phyloP scores from a whole-genome alignment of 2,329 filamentous ascomycete genomes.

The Trichoderma arundinaceum region DNA sequence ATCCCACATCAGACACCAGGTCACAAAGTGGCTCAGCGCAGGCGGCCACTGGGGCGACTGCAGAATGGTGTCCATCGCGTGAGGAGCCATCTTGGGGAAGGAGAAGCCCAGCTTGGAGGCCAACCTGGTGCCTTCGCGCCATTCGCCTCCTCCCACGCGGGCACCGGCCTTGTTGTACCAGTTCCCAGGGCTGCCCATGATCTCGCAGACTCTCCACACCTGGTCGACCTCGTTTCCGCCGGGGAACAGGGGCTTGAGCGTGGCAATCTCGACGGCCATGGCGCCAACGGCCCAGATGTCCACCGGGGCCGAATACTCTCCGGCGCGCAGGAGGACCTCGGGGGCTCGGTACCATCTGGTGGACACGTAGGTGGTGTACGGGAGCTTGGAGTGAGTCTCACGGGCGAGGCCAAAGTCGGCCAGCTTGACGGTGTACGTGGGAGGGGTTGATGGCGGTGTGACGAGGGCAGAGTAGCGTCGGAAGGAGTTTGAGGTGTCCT shows the following conservation, averaged over 20 bases:
- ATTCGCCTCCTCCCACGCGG: slow-evolving; percentile 92
- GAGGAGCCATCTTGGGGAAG: slow-evolving; percentile 98
- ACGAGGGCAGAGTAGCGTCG: slow-evolving; percentile 91
- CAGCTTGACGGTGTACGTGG: slow-evolving; percentile 95
- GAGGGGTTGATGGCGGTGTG: slow-evolving; percentile 92
- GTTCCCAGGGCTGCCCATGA: slow-evolving; percentile 98
- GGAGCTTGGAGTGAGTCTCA: slow-evolving; percentile 93
- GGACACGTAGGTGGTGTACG: slow-evolving; percentile 98
- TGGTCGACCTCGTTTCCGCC: slow-evolving; percentile 98
- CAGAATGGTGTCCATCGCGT: slow-evolving; percentile 93
- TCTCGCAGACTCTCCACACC: slow-evolving; percentile 98
- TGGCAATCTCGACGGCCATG: slow-evolving; percentile 98
- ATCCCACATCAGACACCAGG: slow-evolving; percentile 99
- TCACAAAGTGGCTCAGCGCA: slow-evolving; percentile 89
- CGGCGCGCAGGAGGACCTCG: slow-evolving; percentile 89
- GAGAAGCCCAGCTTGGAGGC: slow-evolving; percentile 97
- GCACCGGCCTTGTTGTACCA: slow-evolving; percentile 94
- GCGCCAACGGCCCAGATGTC: slow-evolving; percentile 99
- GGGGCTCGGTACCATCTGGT: slow-evolving; percentile 98
- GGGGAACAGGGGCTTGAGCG: slow-evolving; percentile 93
- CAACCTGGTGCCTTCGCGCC: slow-evolving; percentile 90
- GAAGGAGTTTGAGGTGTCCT: slow-evolving; percentile 83
- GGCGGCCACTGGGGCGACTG: slow-evolving; percentile 90
- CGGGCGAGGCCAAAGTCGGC: slow-evolving; percentile 97
- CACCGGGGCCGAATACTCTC: slow-evolving; percentile 95